phyloP scores from a whole-genome alignment of 352 stramenopile species.

The Pythium aphanidermatum region DNA sequence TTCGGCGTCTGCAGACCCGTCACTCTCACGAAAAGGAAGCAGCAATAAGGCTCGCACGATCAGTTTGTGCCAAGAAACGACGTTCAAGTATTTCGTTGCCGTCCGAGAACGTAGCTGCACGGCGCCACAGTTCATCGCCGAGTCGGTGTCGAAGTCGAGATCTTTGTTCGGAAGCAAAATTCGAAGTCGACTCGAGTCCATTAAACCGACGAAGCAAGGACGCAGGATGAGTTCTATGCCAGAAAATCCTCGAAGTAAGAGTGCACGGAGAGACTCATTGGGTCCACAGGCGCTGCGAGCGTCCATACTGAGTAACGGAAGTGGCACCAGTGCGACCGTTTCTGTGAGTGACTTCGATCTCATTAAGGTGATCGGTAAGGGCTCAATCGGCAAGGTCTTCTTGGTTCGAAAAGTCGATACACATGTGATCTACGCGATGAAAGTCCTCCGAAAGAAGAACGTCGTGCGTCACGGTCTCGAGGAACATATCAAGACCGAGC shows the following conservation, averaged over 20 bases:
- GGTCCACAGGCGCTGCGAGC: constrained; percentile 46
- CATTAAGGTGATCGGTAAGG: constrained; percentile 80
- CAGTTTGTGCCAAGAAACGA: constrained; percentile 58
- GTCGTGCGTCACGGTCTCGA: constrained; percentile 91
- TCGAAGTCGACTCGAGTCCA: constrained; percentile 52
- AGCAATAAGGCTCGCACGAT: constrained; percentile 78
- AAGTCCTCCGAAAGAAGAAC: constrained; percentile 96
- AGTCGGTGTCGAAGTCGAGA: constrained; percentile 47
- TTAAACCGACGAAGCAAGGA: constrained; percentile 54
- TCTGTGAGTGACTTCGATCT: constrained; percentile 84
- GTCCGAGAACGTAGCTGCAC: constrained; percentile 46
- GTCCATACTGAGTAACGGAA: constrained; percentile 37
- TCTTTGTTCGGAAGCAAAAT: constrained; percentile 65
- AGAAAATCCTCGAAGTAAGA: constrained; percentile 31
- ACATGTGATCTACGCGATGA: constrained; percentile 95
- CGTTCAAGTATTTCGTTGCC: constrained; percentile 67
- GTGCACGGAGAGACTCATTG: constrained; percentile 33
- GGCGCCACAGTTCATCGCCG: constrained; percentile 51
- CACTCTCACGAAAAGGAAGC: constrained; percentile 34
- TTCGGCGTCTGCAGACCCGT: constrained; percentile 22
- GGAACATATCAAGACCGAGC: constrained; percentile 95
- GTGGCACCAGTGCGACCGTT: constrained; percentile 26
- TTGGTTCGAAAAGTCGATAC: constrained; percentile 86
- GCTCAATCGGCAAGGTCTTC: constrained; percentile 88
- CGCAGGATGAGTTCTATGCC: constrained; percentile 26